Base-by-base conservation (phyloP, 2,329 filamentous ascomycete genomes). In the Scedosporium apiospermum region DNA sequence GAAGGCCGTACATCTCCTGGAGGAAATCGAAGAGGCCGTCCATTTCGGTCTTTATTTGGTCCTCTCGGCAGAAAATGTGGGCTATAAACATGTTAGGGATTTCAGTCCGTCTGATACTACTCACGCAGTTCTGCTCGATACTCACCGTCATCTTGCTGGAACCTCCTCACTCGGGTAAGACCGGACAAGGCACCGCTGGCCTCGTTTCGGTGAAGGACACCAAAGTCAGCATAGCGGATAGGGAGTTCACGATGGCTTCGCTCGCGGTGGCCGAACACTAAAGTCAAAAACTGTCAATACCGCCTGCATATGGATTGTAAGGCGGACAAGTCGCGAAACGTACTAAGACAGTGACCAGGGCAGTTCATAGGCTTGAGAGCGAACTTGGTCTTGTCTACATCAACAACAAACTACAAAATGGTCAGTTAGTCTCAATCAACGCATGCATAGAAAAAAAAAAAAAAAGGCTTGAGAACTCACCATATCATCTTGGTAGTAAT, bases 351-450 rank as follows among this genome's bases (percentile, higher is more conserved):
- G 76, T 98, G 93, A 30, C 92, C 92, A 3, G 95, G 95, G 77
- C 95, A 99, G 79, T 98, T 98, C 95, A 98, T 98, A 30, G 93
- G 93, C 79, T 98, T 98, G 60, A 98, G 78, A 16, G 87, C 92
- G 64, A 76, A 78, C 58, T 72, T 71, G 67, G 76, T 88, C 80
- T 96, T 96, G 74, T 97, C 93, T 38, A 88, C 78, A 62, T 86
- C 80, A 68, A 96, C 87, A 49, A 80, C 75, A 67, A 83, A 83
- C 60, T 62, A 21, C 10, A 16, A 18, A 26, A 34, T n/a, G 51
- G 18, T 42, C 63, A 65, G 16, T 57, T 42, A 41, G 27, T 55
- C 18, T 5, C n/a, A n/a, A 26, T 14, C 6, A 41, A 16, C 14
- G 4, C 23, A 16, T 23, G n/a, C 59, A n/a, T n/a, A n/a, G n/a